Percentiles rank a stretch among this genome's conserved stretches.
These are phyloP conservation scores for Rutidosis leptorrhynchoides DNA, from an alignment of 129 eudicot genomes.

Conservation along the genomic window DNA sequence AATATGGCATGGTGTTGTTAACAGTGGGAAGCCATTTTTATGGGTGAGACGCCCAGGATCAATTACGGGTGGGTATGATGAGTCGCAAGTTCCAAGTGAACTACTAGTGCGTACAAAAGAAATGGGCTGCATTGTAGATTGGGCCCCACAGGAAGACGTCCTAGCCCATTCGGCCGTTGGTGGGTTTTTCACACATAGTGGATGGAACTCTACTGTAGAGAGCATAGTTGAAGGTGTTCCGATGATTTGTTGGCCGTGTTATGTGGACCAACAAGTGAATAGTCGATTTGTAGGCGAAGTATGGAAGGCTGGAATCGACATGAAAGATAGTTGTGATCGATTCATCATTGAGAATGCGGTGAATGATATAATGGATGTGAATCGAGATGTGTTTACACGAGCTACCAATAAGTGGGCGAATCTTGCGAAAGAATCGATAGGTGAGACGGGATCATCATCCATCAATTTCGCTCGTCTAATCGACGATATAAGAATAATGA, in stretches of 20 bases:
- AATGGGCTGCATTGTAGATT: conserved; percentile 53
- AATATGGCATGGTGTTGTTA: conserved; percentile 56
- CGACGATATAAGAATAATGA: conserved; percentile 44
- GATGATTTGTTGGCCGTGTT: conserved; percentile 62
- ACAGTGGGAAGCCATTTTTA: conserved; percentile 32
- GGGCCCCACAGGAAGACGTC: conserved; percentile 69
- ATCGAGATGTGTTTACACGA: conserved; percentile 14
- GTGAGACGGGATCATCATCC: conserved; percentile 49
- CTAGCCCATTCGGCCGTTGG: conserved; percentile 56
- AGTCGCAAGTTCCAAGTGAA: conserved; percentile 21
- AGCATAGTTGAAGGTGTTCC: conserved; percentile 57
- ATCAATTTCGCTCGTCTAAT: conserved; percentile 36
- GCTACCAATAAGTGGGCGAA: conserved; percentile 20
- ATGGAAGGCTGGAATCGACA: conserved; percentile 55
- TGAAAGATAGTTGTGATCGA: conserved; percentile 57
- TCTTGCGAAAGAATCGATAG: conserved; percentile 28
- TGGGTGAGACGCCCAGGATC: conserved; percentile 58
- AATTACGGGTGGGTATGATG: conserved; percentile 19
- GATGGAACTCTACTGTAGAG: conserved; percentile 71
- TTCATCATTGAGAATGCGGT: conserved; percentile 34
- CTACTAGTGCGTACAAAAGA: conserved; percentile 39
- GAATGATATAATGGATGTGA: conserved; percentile 42
- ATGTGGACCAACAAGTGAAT: conserved; percentile 52
- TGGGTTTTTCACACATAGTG: conserved; percentile 58
- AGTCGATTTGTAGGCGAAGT: conserved; percentile 59